Evolutionary conservation across 1,284 basidiomycete genomes (phyloP).

Genomic region (Fistulina hepatica): DNA sequence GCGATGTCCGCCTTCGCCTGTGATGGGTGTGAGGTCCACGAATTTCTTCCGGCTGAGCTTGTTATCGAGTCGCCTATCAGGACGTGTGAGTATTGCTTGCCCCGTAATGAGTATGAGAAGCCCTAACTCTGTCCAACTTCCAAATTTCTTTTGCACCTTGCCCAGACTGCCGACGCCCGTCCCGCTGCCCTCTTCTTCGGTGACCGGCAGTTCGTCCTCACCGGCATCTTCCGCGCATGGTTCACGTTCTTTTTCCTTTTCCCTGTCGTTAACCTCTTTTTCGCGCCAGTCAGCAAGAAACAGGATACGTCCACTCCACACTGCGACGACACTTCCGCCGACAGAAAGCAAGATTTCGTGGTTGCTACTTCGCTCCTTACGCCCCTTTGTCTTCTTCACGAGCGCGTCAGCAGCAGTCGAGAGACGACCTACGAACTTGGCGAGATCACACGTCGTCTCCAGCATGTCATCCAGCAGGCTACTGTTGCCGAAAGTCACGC

Average conservation of each 20-base stretch:
- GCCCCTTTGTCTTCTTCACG: constrained; percentile 26
- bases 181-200: constrained; percentile 35
- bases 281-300: constrained; percentile 15
- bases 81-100: constrained; percentile 8
- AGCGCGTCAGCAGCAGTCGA: constrained; percentile 10
- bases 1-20: too few relatives aligned
- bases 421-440: constrained; percentile 18
- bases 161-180: constrained; percentile 35
- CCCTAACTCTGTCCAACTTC: constrained; percentile 60
- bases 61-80: constrained; percentile 16
- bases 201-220: constrained; percentile 28
- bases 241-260: constrained; percentile 9
- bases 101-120: background rate
- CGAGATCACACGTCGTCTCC: constrained; percentile 37
- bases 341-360: constrained; percentile 24
- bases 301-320: constrained; percentile 30
- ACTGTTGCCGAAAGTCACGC: constrained; percentile 24
- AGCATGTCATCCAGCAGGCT: constrained; percentile 26
- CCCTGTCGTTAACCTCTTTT: constrained; percentile 9
- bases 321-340: constrained; percentile 25
- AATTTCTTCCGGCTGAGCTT: too few relatives aligned
- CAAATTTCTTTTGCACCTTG: constrained; percentile 56
- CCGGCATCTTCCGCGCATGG: constrained; percentile 23
- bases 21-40: too few relatives aligned
- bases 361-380: constrained; percentile 28